Evolutionary conservation across 257 asterid genomes (phyloP).

Genomic region (Agastache rugosa): DNA sequence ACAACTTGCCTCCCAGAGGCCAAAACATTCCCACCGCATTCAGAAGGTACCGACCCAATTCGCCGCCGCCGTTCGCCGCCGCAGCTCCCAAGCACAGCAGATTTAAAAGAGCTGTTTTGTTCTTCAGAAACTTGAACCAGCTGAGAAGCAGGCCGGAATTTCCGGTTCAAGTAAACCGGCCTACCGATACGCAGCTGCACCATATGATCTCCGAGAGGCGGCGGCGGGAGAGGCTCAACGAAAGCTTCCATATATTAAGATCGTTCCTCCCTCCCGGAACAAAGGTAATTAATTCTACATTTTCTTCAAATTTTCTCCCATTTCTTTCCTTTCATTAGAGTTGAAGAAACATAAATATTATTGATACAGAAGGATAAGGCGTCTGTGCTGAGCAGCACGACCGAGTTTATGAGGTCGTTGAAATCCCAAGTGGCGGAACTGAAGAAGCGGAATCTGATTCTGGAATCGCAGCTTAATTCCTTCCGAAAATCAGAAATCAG

Average conservation of each 20-base stretch:
- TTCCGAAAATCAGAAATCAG: conserved; percentile 1
- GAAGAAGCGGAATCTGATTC: conserved; percentile 44
- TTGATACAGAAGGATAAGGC: conserved; percentile 88
- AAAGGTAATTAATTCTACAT: conserved; percentile 52
- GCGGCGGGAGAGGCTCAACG: conserved; percentile 69
- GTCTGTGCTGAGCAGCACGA: conserved; percentile 70
- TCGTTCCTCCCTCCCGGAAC: conserved; percentile 79
- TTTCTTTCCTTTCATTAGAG: too few relatives aligned
- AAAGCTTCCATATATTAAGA: conserved; percentile 68
- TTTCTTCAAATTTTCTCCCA: background rate
- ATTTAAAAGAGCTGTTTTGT: conserved; percentile 56
- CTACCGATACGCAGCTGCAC: conserved; percentile 58
- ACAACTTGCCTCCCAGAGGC: background rate
- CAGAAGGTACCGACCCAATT: conserved; percentile 39
- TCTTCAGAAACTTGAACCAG: conserved; percentile 49
- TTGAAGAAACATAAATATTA: too few relatives aligned
- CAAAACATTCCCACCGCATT: conserved; percentile 51
- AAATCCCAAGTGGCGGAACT: conserved; percentile 64
- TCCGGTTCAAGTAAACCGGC: conserved; percentile 38
- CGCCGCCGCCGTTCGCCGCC: conserved; percentile 11
- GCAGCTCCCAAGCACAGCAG: conserved; percentile 41
- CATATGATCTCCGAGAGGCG: conserved; percentile 79
- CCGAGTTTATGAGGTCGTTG: conserved; percentile 59
- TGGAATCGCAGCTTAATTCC: conserved; percentile 48
- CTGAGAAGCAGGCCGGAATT: conserved; percentile 38